Evolutionary conservation across 1,284 basidiomycete species (phyloP).

Genomic region (Erythrobasidium hasegawianum): DNA sequence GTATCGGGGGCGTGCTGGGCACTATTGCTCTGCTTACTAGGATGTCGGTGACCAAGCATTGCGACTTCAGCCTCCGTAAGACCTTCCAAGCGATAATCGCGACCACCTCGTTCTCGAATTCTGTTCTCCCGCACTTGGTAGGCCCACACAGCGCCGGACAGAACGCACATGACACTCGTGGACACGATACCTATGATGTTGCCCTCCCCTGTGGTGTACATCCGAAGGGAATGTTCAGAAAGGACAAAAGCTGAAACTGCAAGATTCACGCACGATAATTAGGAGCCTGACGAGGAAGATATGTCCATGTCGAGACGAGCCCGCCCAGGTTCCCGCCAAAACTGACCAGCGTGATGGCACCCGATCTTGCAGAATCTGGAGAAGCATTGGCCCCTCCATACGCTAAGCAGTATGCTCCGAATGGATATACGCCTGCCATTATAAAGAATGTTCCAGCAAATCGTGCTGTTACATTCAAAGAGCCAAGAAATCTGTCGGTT

Average conservation of each 20-base stretch:
- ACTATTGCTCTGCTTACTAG: slow-evolving; percentile 10
- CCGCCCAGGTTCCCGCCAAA: slow-evolving; percentile 39
- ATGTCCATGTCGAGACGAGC: slow-evolving; percentile 45
- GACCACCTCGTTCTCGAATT: slow-evolving; percentile 37
- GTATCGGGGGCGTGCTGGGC: no score
- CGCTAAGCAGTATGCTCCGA: no score
- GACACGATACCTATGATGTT: slow-evolving; percentile 31
- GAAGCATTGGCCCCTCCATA: no score
- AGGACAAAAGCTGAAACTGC: no score
- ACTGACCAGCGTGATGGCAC: no score
- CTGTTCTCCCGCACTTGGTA: slow-evolving; percentile 42
- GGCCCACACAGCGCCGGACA: slow-evolving; percentile 19
- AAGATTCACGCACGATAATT: no score
- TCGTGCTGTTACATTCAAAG: no score
- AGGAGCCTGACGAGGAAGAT: neutral
- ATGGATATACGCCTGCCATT: slow-evolving; percentile 12
- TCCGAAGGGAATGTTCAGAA: no score
- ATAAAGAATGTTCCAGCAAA: slow-evolving; percentile 36
- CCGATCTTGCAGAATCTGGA: no score
- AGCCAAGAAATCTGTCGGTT: neutral
- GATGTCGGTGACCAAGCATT: slow-evolving; percentile 39
- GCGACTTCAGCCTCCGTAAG: slow-evolving; percentile 32
- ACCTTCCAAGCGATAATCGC: slow-evolving; percentile 41
- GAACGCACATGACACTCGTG: slow-evolving; percentile 19
- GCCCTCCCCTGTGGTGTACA: neutral